Base-by-base conservation (phyloP, 208 protist genomes). In the Lotmaria passim region DNA sequence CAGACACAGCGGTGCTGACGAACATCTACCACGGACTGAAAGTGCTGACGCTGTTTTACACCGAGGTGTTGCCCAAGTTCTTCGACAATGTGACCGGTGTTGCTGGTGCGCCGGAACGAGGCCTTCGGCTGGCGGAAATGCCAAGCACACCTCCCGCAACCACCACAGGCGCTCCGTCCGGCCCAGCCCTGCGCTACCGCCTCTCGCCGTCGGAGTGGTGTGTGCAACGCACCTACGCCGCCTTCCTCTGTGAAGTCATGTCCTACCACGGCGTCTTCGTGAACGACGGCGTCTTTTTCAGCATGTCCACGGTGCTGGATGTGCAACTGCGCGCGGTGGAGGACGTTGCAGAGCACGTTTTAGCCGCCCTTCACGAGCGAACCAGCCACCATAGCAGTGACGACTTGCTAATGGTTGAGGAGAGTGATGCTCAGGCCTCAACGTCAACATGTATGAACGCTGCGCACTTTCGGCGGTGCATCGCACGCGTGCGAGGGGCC, bases 181-280 rank as follows among this genome's bases (percentile, higher is more conserved):
- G 19, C 14, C 52, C 68, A 23, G 62, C 79, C 51, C n/a, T 46
- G 43, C 50, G 69, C 21, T 17, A 36, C 38, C 46, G 53, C 53
- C 14, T 75, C 19, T 61, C 61, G 7, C 70, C 70, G 2, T 69
- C 63, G 8, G 64, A 66, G 30, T 34, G 85, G 44, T 87, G 84
- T 68, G 56, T 36, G 19, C 51, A 80, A 21, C 84, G 86, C 55
- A 88, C 82, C 33, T 83, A 83, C 55, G 75, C 78, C 10, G 64
- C 43, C 21, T 91, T 94, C 65, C 68, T 89, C 12, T 92, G 86
- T 60, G 81, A 79, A 50, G n/a, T 85, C 26, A 92, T 94, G 86
- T 61, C 79, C 5, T 89, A 85, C 62, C 89, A 94, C 65, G 89
- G 89, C 26, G 51, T 94, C 26, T 88, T 89, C 62, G 70, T 94